Base-by-base conservation (phyloP, 2,329 filamentous ascomycete species). In the Ascomycota sp. region DNA sequence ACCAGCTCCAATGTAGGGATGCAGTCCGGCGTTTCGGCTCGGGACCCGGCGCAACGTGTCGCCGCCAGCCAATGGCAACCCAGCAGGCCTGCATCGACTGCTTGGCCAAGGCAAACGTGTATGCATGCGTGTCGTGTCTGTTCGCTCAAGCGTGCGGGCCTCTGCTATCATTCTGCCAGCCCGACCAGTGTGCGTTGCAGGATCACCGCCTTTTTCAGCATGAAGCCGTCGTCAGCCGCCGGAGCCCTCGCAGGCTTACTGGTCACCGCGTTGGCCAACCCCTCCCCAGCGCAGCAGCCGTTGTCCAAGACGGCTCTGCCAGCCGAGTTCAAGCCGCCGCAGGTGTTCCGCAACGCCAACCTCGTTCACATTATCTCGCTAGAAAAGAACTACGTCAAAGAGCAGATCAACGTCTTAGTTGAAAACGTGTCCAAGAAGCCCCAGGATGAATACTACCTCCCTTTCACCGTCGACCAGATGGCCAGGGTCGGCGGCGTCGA, bases 301-400 rank as follows among this genome's bases (percentile, higher is more conserved):
- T 61, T 65, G 33, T 66, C 70, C 38, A 69, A 69, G 50, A 51
- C 65, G 43, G 63, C 61, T 32, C 59, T 71, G 36, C 69, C 72
- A 26, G 53, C 67, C 41, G 63, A 64, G 36, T 93, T 94, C 61
- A 76, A 69, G 53, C 83, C 86, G 31, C 77, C 85, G 10, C 79
- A 82, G 50, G 79, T 85, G 40, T 98, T 93, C 61, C 82, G 85
- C 59, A 94, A 98, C 55, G 67, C 66, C 53, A 95, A 98, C 51
- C 56, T 95, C 20, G 77, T 95, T 30, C 79, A 89, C 44, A 75
- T 78, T 38, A 75, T 91, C 47, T 93, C 92, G 40, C 57, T 94
- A 34, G 86, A 95, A 56, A 95, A 94, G 63, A 79, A 73, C 41
- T 95, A 89, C 46, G 73, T 75, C 32, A 75, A 83, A 48, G 86